These are phyloP conservation scores for Epichloe festucae DNA, from an alignment of 2,329 filamentous ascomycete genomes.

Conservation along the genomic window DNA sequence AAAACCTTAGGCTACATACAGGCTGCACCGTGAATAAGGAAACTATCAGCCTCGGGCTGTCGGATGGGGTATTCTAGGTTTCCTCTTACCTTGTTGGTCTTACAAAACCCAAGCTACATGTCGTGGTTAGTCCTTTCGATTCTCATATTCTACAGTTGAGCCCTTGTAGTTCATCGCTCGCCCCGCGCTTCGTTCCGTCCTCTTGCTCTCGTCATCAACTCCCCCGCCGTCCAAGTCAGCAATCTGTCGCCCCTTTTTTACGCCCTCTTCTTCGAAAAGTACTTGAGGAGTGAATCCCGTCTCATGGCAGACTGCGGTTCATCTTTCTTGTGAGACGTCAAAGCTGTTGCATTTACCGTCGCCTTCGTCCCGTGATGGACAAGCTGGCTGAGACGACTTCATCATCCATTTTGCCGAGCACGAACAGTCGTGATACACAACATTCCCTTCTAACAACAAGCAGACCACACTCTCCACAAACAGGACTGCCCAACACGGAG, in stretches of 20 bases:
- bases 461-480: constrained; percentile 8
- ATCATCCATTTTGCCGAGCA: constrained; percentile 14
- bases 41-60: constrained; percentile 2
- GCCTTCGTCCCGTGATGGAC: constrained; percentile 37
- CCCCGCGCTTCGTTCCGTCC: not conserved
- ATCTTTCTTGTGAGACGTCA: constrained; percentile 13
- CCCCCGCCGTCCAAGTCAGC: not conserved
- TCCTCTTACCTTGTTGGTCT: not conserved
- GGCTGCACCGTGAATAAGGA: not conserved
- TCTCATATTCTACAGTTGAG: constrained; percentile 4
- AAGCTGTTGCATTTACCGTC: constrained; percentile 8
- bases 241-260: not conserved
- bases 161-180: not conserved
- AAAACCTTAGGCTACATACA: constrained; percentile 1
- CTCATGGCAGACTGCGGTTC: constrained; percentile 9
- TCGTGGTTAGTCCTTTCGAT: constrained; percentile 4
- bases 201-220: constrained; percentile 1
- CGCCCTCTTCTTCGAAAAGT: not conserved
- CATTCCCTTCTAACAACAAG: constrained; percentile 12
- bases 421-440: constrained; percentile 17
- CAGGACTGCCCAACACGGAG: constrained; percentile 27
- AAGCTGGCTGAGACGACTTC: constrained; percentile 23
- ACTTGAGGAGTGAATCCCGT: not conserved
- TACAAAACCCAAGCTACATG: constrained; percentile 1
- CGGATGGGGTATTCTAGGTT: not conserved